phyloP scores from a whole-genome alignment of 192 early-diverging fungal species.

The Gonapodya prolifera region DNA sequence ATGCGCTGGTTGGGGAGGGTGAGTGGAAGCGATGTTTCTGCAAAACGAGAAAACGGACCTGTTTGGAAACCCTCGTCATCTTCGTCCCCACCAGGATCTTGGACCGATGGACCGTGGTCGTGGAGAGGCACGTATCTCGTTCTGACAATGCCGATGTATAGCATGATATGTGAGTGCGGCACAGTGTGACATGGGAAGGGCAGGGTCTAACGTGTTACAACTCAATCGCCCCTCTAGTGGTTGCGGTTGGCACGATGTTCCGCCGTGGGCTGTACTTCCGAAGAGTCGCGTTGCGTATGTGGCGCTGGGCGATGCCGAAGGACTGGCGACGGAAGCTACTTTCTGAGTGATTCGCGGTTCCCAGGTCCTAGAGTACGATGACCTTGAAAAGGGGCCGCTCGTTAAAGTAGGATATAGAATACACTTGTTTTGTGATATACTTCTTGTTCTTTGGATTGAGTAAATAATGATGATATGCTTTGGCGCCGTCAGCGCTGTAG shows the following conservation, averaged over 20 bases:
- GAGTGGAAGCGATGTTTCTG: not conserved
- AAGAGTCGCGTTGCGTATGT: constrained; percentile 16
- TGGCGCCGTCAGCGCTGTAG: too few species aligned
- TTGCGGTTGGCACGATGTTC: constrained; percentile 16
- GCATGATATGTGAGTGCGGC: not conserved
- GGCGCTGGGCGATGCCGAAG: constrained; percentile 15
- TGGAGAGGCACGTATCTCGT: constrained; percentile 16
- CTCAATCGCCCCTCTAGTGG: too few species aligned
- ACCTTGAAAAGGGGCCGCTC: too few species aligned
- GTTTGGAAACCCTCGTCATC: not conserved
- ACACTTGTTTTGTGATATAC: too few species aligned
- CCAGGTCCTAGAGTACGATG: too few species aligned
- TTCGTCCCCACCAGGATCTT: constrained; percentile 7
- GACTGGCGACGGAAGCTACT: too few species aligned
- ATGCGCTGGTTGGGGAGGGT: constrained; percentile 17
- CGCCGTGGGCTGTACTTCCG: constrained; percentile 21
- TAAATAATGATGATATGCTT: too few species aligned
- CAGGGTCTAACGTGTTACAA: too few species aligned
- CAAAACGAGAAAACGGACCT: not conserved
- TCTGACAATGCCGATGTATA: constrained; percentile 12
- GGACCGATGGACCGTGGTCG: constrained; percentile 15
- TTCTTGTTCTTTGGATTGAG: too few species aligned
- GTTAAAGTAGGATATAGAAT: too few species aligned
- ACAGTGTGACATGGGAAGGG: too few species aligned
- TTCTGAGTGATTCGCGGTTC: too few species aligned